Base-by-base conservation (phyloP, 2,329 filamentous ascomycete genomes). In the Microcyclospora pomicola region DNA sequence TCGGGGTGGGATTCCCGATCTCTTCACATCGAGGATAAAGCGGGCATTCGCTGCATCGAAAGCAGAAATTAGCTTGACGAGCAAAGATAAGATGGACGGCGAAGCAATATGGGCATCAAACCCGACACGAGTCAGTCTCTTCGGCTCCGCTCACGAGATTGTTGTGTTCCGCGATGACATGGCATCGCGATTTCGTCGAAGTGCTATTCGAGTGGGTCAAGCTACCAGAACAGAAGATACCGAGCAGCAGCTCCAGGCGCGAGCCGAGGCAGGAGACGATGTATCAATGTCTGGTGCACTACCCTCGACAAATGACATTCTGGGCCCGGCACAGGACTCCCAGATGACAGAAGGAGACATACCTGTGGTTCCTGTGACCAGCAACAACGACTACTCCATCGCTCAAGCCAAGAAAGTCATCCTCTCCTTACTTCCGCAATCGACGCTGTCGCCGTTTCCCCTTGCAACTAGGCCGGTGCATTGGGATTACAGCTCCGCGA, bases 361-460 rank as follows among this genome's bases (percentile, higher is more conserved):
- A 4, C 42, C 41, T 3, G 38, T 35, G 10, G 38, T 42, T 5
- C 34, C 40, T 3, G 33, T 36, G 9, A 31, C 36, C 9, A 27
- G 42, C 13, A 39, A 35, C 19, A 40, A 43, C 13, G 45, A 49
- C 13, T 49, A 50, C 36, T 28, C 41, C 10, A 42, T 45, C 15
- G 14, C 40, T 2, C 48, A 49, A 43, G 56, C 58, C n/a, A 55
- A 58, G 35, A 54, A 56, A 15, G 43, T 96, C 1, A 86, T 93
- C 51, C 92, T 94, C 57, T 94, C 88, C 0, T 59, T 98, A 9
- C 71, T 98, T 6, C 87, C 94, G 49, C 91, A 98, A 62, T 84
- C 84, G 5, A 82, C 85, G 46, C 71, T 98, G 9, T 78, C 82
- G 0, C 91, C 91, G 0, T 98, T 96, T 59, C 77, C 83, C 0